Conservation (phyloP, 495 filamentous ascomycete species). For the Lepidopterella palustris region DNA sequence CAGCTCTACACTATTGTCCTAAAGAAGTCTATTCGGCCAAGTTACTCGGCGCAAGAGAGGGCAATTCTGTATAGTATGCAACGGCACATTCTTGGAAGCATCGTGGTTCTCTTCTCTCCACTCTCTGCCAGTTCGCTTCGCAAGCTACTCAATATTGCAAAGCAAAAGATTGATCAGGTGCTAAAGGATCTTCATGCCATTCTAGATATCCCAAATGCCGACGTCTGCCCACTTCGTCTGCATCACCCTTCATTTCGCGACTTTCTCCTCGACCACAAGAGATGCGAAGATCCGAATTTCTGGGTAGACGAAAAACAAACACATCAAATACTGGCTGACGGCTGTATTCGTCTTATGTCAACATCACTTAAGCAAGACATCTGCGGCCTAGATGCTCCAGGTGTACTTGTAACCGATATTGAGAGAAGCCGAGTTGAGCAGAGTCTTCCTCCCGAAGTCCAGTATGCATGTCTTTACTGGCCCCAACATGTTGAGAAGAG, state of each 20-base stretch:
- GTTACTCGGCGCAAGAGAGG: background rate
- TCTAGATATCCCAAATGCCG: conserved; percentile 33
- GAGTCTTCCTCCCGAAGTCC: background rate
- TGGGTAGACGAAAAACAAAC: conserved; percentile 37
- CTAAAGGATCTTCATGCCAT: conserved; percentile 34
- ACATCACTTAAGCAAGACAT: conserved; percentile 35
- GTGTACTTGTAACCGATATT: background rate
- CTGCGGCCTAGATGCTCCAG: conserved; percentile 30
- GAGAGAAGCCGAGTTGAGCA: background rate
- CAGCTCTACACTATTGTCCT: background rate
- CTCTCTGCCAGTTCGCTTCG: conserved; percentile 30
- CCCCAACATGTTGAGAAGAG: background rate
- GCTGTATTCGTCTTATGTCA: conserved; percentile 34
- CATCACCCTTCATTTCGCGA: conserved; percentile 48
- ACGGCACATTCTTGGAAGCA: conserved; percentile 29
- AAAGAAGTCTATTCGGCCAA: background rate
- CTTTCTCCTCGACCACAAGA: conserved; percentile 40
- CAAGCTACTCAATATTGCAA: conserved; percentile 14
- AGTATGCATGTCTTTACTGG: conserved; percentile 4
- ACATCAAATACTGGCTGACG: conserved; percentile 31
- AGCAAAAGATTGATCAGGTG: conserved; percentile 9
- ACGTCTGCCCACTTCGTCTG: conserved; percentile 31
- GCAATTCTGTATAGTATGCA: background rate
- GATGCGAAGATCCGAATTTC: conserved; percentile 30
- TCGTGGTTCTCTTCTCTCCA: conserved; percentile 28